Base-by-base conservation (phyloP, 768 basidiomycete species). In the Amanita molliuscula region DNA sequence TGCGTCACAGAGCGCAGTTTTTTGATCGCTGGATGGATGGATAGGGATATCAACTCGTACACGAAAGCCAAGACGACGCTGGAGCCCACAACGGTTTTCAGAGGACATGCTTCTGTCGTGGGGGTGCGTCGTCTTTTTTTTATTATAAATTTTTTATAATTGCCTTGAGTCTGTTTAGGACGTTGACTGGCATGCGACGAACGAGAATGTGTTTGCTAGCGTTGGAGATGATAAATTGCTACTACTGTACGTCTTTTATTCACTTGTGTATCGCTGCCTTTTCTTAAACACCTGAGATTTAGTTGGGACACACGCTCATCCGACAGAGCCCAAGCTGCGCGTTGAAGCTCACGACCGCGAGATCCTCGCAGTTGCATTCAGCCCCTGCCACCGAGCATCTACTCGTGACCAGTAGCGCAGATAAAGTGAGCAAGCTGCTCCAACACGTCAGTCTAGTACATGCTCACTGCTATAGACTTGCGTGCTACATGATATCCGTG, bases 211-310 rank as follows among this genome's bases (percentile, higher is more conserved):
- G 44, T 91, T 98, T 58, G 93, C 85, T 2, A 97, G 94, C 56
- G 96, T 95, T 28, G 92, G 94, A 16, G 96, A 99, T 54, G 96
- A 99, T 64, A 88, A 85, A 63, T 80, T 88, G 75, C 76, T 99
- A 47, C 82, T 96, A 75, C 75, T 98, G 93, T 97, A 60, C 44
- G 90, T 70, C 3, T 26, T 26, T 33, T 37, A n/a, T 20, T 9
- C 37, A 15, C 36, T 11, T 29, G 1, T 47, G 50, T 15, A 16
- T 48, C 50, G 31, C 28, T n/a, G 16, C 16, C 11, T 10, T 31
- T 26, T 43, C 31, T 51, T 48, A 46, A 42, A 53, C 29, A 53
- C 51, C 51, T 58, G 23, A 53, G 54, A 6, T 43, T 21, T 51
- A 97, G 94, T 48, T 99, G 96, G 96, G 96, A 98, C 61, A 90